phyloP scores from a whole-genome alignment of 2,329 filamentous ascomycete genomes.

The Aspergillus tamarii region DNA sequence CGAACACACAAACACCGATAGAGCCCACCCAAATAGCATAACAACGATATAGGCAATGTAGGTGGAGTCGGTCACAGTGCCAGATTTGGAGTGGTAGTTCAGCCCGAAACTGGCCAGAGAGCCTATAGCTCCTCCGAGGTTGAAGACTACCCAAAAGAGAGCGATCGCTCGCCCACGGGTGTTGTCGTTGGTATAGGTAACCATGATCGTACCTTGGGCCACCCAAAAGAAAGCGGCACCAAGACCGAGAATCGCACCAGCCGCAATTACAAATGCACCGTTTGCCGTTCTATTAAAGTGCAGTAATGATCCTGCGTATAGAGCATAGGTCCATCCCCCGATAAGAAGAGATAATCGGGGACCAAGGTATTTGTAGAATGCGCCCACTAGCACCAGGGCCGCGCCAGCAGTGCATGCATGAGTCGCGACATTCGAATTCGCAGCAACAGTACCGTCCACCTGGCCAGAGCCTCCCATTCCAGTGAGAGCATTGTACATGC shows the following conservation, averaged over 20 bases:
- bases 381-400: conserved; percentile 66
- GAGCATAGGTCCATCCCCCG: conserved; percentile 47
- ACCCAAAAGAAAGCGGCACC: conserved; percentile 54
- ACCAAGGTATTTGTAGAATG: conserved; percentile 56
- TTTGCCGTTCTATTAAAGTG: conserved; percentile 51
- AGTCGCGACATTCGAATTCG: conserved; percentile 66
- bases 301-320: conserved; percentile 43
- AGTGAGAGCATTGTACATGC: conserved; percentile 66
- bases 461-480: conserved; percentile 65
- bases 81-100: conserved; percentile 24
- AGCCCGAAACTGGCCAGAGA: conserved; percentile 56
- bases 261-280: conserved; percentile 50
- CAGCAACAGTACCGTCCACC: conserved; percentile 54
- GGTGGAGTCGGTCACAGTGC: conserved; percentile 66
- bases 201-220: conserved; percentile 57
- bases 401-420: conserved; percentile 52
- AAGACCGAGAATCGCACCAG: conserved; percentile 51
- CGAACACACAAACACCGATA: conserved; percentile 71
- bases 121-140: conserved; percentile 83
- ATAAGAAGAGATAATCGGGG: conserved; percentile 44
- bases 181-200: conserved; percentile 79
- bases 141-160: conserved; percentile 93
- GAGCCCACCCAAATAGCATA: conserved; percentile 70
- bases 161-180: conserved; percentile 85
- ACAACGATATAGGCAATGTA: conserved; percentile 84